Evolutionary conservation across 78 protist species (phyloP), one percentile per base, ranked within the genome.

Genomic region (Thecamonas trahens): DNA sequence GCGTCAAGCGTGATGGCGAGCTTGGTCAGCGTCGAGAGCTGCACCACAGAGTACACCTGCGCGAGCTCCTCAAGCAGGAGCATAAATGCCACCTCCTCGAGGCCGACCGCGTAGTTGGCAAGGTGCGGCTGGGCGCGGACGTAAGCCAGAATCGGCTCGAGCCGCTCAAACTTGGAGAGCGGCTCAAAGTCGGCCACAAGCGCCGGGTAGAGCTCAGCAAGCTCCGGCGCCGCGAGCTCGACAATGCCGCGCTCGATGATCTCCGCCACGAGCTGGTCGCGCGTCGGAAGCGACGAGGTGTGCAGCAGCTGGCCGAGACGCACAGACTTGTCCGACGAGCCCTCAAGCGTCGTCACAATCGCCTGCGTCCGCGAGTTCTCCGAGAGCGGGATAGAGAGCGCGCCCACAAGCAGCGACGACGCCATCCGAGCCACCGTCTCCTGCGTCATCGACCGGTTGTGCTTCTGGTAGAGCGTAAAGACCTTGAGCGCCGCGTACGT

Each of bases 31-130:
- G 71, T 68, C 24, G 57, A 18, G 68, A 85, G 65, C 58, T 49
- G 44, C 81, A 86, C 70, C 20, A 74, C 69, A 31, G 57, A 64
- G 67, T 71, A 86, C 45, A 86, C 86, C 26, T 68, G 65, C 52
- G 73, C 18, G 38, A 72, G 66, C 74, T 83, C 85, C 57, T 74
- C 61, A 4, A 84, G 77, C 53, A 76, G 67, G 65, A 77, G 70
- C 37, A 79, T 38, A 58, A 76, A 71, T 35, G 73, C 59, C 29
- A 59, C 55, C 68, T 52, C 28, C 53, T 71, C 68, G 65, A 86
- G 80, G 54, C 72, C 72, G 32, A 37, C 37, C 35, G 53, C 45
- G 77, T 86, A 86, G 61, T 65, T 72, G 20, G 2, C 28, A 13
- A 73, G 47, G 32, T 35, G 66, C 32, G 76, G 47, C 38, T 44